Percentiles rank a stretch among this genome's conserved stretches.
Conservation (phyloP, 1,284 basidiomycete species). For the Ustilago sp. region DNA sequence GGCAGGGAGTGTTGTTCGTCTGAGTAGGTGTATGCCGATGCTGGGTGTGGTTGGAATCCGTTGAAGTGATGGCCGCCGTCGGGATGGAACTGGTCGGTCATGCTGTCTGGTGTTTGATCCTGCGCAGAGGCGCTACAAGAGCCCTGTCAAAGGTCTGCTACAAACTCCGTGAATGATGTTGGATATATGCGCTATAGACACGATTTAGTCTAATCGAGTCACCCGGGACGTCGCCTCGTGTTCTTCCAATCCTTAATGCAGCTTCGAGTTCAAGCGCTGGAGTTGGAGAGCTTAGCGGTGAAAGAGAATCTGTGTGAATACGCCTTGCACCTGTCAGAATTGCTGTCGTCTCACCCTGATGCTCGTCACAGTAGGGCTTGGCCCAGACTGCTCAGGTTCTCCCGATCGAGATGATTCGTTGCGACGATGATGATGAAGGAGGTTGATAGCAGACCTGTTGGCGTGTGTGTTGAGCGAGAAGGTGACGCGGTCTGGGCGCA, state of each 20-base stretch:
- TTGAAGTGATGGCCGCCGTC: neutral
- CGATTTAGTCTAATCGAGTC: neutral
- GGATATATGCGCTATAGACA: neutral
- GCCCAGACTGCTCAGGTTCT: neutral
- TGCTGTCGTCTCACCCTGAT: neutral
- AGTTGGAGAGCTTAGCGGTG: neutral
- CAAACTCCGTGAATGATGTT: neutral
- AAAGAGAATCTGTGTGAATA: neutral
- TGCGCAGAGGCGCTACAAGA: neutral
- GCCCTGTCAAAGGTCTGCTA: neutral
- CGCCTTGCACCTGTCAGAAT: neutral
- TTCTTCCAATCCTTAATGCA: neutral
- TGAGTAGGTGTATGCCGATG: neutral
- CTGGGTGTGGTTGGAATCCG: constrained; percentile 2
- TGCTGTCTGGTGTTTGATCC: constrained; percentile 4
- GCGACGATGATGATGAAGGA: neutral
- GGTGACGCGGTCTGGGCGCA: neutral
- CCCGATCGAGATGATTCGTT: neutral
- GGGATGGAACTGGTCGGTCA: neutral
- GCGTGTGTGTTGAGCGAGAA: neutral
- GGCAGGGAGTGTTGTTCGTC: neutral
- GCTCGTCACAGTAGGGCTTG: neutral
- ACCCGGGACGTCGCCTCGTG: neutral
- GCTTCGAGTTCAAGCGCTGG: neutral
- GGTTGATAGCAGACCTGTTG: neutral